Conservation (phyloP, 768 basidiomycete species). For the Phylloporus arenicola region DNA sequence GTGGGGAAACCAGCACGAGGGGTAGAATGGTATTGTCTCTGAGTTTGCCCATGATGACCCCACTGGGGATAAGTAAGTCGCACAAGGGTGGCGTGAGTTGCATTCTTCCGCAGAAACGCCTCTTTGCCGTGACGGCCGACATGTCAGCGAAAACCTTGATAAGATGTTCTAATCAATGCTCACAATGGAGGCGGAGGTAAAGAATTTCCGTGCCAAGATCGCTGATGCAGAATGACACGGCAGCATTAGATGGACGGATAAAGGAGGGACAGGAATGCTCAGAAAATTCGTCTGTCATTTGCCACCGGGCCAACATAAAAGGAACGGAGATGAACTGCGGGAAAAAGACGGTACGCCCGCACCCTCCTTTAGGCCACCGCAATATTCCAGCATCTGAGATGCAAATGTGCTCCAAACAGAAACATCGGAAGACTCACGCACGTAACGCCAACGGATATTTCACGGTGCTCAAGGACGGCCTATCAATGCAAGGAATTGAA, state of each 20-base stretch:
- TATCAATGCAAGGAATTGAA: neutral
- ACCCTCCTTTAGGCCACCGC: neutral
- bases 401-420: neutral
- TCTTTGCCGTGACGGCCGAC: neutral
- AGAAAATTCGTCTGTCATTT: neutral
- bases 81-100: neutral
- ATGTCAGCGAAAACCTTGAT: slow-evolving; percentile 1
- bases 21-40: neutral
- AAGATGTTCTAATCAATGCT: neutral
- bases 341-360: neutral
- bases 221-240: neutral
- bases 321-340: neutral
- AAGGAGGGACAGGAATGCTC: neutral
- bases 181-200: neutral
- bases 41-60: neutral
- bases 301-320: neutral
- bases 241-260: neutral
- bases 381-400: neutral
- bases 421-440: neutral
- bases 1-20: neutral
- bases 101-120: slow-evolving; percentile 7
- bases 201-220: neutral
- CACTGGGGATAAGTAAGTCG: neutral
- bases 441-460: neutral
- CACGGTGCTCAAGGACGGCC: neutral